These are phyloP conservation scores for Coemansia brasiliensis DNA, from an alignment of 192 early-diverging fungal genomes.

Conservation along the genomic window DNA sequence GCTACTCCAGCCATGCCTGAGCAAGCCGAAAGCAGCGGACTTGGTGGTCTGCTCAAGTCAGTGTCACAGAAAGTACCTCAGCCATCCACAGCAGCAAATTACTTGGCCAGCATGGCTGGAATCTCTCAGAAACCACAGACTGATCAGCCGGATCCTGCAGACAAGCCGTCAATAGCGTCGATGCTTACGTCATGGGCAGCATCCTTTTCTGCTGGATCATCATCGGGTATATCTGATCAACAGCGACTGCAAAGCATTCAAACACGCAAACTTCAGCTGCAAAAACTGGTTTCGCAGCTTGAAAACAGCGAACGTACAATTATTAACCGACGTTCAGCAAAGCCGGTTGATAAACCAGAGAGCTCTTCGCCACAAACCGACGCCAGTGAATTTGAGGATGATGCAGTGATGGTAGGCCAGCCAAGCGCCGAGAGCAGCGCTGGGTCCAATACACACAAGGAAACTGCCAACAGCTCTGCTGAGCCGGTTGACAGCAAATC, in stretches of 20 bases:
- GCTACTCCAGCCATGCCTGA: not conserved
- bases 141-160: not conserved
- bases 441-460: not conserved
- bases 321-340: conserved; percentile 1
- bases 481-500: not conserved
- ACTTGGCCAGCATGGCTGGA: conserved; percentile 26
- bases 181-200: conserved; percentile 41
- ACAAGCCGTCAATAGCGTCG: conserved; percentile 15
- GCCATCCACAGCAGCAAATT: conserved; percentile 30
- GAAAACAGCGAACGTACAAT: conserved; percentile 42
- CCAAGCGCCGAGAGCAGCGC: conserved; percentile 14
- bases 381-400: conserved; percentile 43
- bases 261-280: conserved; percentile 40
- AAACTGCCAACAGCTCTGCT: not conserved
- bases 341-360: not conserved
- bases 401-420: conserved; percentile 45
- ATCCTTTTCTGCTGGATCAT: conserved; percentile 21
- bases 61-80: conserved; percentile 40
- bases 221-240: conserved; percentile 23
- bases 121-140: conserved; percentile 5
- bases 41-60: conserved; percentile 25
- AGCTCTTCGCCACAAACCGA: conserved; percentile 11
- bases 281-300: conserved; percentile 47
- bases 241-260: conserved; percentile 43
- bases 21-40: conserved; percentile 8